phyloP scores from a whole-genome alignment of 2,329 filamentous ascomycete species.

The Colletotrichum endophyticum region DNA sequence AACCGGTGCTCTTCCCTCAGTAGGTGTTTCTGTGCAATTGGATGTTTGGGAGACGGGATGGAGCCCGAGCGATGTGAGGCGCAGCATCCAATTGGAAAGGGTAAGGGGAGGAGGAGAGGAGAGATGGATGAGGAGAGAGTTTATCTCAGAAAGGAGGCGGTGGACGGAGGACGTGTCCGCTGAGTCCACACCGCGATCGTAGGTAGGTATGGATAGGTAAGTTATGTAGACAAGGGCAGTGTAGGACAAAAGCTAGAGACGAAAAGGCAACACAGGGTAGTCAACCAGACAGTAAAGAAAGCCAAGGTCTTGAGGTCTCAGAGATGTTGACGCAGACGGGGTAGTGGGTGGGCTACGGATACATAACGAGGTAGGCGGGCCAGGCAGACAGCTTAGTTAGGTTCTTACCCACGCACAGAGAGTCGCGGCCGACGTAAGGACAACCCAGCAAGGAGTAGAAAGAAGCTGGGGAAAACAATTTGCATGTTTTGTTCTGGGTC shows the following conservation, averaged over 20 bases:
- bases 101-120: background rate
- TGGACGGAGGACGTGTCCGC: background rate
- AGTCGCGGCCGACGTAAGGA: background rate
- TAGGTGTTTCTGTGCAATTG: background rate
- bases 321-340: background rate
- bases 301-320: background rate
- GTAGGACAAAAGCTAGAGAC: background rate
- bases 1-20: background rate
- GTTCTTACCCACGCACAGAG: background rate
- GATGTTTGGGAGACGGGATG: conserved; percentile 12
- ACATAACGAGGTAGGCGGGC: background rate
- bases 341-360: background rate
- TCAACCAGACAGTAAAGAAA: background rate
- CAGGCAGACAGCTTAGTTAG: background rate
- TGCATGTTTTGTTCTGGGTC: background rate
- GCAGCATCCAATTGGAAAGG: conserved; percentile 1
- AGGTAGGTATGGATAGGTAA: background rate
- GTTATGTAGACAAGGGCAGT: background rate
- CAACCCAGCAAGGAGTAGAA: background rate
- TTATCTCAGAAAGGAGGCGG: background rate
- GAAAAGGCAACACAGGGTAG: background rate
- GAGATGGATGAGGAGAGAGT: background rate
- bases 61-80: conserved; percentile 16
- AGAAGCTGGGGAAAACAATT: background rate
- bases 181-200: background rate